Conservation (phyloP, 2,329 filamentous ascomycete species). For the Fusarium verticillioides region DNA sequence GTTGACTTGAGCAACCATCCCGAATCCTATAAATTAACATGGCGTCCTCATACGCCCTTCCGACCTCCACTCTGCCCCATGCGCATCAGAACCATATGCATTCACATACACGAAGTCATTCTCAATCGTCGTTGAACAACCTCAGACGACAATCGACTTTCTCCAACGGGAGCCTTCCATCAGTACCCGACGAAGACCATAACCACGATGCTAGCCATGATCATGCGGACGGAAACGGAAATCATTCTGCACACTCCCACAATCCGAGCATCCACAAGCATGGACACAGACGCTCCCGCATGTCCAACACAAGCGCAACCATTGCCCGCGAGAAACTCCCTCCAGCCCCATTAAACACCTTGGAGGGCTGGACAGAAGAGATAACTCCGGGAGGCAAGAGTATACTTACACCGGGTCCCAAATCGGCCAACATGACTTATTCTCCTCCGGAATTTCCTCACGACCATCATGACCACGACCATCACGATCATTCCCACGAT, state of each 20-base stretch:
- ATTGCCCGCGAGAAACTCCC: conserved; percentile 47
- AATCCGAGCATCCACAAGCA: conserved; percentile 44
- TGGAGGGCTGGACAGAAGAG: conserved; percentile 56
- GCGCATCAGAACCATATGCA: conserved; percentile 58
- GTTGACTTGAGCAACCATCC: conserved; percentile 10
- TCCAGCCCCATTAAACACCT: conserved; percentile 49
- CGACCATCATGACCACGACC: conserved; percentile 43
- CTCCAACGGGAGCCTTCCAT: conserved; percentile 48
- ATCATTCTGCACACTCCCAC: conserved; percentile 41
- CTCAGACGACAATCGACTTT: conserved; percentile 48
- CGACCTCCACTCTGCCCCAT: conserved; percentile 62
- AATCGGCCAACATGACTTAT: conserved; percentile 45
- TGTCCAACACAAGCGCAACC: conserved; percentile 46
- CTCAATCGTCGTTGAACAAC: conserved; percentile 55
- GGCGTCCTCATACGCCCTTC: conserved; percentile 65
- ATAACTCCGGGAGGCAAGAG: conserved; percentile 55
- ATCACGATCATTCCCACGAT: conserved; percentile 42
- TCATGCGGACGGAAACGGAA: conserved; percentile 34
- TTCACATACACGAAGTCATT: conserved; percentile 53
- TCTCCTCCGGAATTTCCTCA: conserved; percentile 46
- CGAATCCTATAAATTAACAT: conserved; percentile 46
- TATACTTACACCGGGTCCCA: conserved; percentile 50
- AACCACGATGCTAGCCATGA: conserved; percentile 42
- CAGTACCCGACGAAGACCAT: conserved; percentile 50
- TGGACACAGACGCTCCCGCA: conserved; percentile 46